Evolutionary conservation across 202 grass and related monocot species (phyloP), one percentile per base, ranked within the genome.

Genomic region (Eragrostis tef): DNA sequence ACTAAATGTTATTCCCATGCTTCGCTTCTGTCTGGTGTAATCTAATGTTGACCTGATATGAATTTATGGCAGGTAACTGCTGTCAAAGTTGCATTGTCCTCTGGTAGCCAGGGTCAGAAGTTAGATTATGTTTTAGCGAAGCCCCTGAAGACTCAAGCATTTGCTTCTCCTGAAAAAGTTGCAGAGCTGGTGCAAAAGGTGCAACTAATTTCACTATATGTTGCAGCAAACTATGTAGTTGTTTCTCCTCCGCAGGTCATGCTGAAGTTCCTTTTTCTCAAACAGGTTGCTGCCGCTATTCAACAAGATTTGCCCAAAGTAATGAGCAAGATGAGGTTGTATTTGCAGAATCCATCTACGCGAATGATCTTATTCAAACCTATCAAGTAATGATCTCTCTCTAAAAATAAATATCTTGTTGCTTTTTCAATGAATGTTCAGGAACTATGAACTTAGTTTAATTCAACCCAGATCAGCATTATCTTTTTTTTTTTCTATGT

Each of bases 351-450:
- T 77, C 89, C 81, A 48, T 96, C 96, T 51, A 99, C 93, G 21
- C 84, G 96, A 51, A 81, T 96, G 89, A 99, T 99, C 82, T 86
- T 96, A 75, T 99, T 99, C 81, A 99, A 99, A 87, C 91, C 97
- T 20, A 99, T 99, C 78, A 96, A 92, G 97, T 99, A 85, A 95
- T 88, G 27, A 64, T 75, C 70, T 74, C 25, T 45, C 39, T 39
- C 34, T 39, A 39, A 39, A 39, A 39, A 39, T 0, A 5, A 39
- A 39, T 39, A 0, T 11, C 9, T 24, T 46, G 48, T 20, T 49
- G 4, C 17, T 8, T 36, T 84, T 76, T 25, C 17, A 22, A 54
- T 16, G 11, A 83, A 83, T 65, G 27, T 22, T 4, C 11, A 16
- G 27, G 50, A 22, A 14, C 44, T 48, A 66, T 22, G 64, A 71